Conservation (phyloP, 176 grass and related monocot genomes). For the Puya raimondii region DNA sequence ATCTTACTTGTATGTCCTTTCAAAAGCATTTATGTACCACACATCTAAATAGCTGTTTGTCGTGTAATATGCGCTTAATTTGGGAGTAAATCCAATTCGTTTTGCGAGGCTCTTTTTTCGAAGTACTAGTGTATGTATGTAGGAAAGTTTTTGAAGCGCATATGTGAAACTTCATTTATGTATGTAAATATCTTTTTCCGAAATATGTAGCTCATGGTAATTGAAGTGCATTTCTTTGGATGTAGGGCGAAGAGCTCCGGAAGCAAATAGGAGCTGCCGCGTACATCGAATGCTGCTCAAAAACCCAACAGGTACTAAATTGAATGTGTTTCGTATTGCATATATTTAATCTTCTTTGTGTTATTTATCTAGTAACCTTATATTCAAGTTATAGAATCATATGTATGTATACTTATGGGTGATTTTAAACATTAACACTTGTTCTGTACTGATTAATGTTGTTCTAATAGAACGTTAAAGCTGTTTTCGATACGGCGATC, state of each 20-base stretch:
- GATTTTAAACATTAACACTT: too few relatives aligned
- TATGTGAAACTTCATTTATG: not conserved
- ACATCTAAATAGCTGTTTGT: not conserved
- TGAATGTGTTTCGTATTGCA: not conserved
- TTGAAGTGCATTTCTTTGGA: not conserved
- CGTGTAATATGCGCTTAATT: not conserved
- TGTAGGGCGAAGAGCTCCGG: constrained; percentile 72
- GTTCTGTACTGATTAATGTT: not conserved
- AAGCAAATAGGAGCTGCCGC: constrained; percentile 82
- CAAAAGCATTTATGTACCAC: too few relatives aligned
- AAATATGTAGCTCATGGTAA: not conserved
- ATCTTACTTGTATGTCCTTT: too few relatives aligned
- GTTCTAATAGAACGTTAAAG: constrained; percentile 64
- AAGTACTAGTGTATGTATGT: too few relatives aligned
- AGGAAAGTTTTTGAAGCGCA: too few relatives aligned
- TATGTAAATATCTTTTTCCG: not conserved
- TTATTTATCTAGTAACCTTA: not conserved
- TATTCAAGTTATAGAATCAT: too few relatives aligned
- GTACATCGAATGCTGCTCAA: constrained; percentile 84
- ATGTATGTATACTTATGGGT: too few relatives aligned
- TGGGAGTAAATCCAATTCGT: not conserved
- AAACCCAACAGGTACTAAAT: constrained; percentile 61
- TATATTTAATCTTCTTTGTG: not conserved
- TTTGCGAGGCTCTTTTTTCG: not conserved
- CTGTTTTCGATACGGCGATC: constrained; percentile 83